These are phyloP conservation scores for Volvox carteri DNA, from an alignment of 163 green algal genomes.

Conservation along the genomic window DNA sequence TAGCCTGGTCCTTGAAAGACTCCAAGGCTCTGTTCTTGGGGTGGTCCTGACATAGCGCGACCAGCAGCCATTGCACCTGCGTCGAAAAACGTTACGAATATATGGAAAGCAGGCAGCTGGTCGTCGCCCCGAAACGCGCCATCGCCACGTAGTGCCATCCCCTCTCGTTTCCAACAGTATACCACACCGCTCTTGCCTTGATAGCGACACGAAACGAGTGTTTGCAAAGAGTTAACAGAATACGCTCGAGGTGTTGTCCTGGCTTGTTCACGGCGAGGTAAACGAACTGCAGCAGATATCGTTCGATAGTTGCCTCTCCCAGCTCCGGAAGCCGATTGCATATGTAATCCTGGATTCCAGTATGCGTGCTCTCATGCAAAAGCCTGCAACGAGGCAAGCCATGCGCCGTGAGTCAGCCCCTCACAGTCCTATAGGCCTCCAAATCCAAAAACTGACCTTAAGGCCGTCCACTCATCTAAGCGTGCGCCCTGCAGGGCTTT, in stretches of 20 bases:
- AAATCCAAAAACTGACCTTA: conserved; percentile 78
- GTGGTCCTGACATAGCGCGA: conserved; percentile 92
- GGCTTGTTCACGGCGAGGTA: conserved; percentile 86
- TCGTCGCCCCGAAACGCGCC: no score
- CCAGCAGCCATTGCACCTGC: conserved; percentile 95
- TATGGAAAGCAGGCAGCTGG: no score
- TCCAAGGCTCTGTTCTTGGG: conserved; percentile 80
- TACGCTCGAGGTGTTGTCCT: conserved; percentile 80
- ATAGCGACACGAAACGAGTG: conserved; percentile 89
- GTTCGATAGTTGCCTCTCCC: conserved; percentile 84
- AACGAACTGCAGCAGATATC: conserved; percentile 93
- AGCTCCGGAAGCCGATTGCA: conserved; percentile 93
- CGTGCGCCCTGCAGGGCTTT: conserved; percentile 92
- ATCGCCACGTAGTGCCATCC: no score
- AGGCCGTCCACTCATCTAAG: conserved; percentile 94
- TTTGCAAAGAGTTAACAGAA: conserved; percentile 87
- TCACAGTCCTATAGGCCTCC: not conserved
- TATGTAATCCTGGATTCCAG: conserved; percentile 92
- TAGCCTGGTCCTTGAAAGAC: conserved; percentile 80
- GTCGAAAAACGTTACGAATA: not conserved
- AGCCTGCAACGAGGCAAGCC: conserved; percentile 71
- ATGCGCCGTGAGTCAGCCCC: no score
- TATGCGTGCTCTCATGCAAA: conserved; percentile 83
- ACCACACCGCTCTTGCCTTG: conserved; percentile 85
- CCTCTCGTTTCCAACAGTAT: no score